Evolutionary conservation across 768 basidiomycete genomes (phyloP).

Genomic region (Lactifluus volemus): DNA sequence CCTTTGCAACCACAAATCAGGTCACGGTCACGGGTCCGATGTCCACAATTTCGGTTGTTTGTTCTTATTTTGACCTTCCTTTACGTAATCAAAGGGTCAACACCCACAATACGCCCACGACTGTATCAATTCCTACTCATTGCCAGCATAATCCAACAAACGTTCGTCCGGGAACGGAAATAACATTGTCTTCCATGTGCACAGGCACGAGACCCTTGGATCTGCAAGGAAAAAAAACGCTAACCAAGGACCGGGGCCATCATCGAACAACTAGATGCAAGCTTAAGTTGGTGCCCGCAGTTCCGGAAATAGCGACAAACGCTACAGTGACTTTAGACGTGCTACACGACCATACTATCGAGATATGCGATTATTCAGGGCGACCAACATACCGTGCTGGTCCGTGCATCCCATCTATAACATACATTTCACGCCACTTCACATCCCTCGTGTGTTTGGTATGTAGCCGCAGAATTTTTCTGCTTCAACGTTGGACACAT

Average conservation of each 20-base stretch:
- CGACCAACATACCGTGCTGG: background rate
- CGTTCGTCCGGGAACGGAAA: background rate
- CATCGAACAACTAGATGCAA: background rate
- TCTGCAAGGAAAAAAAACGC: background rate
- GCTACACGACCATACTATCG: background rate
- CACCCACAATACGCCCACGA: too few relatives aligned
- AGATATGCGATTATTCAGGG: background rate
- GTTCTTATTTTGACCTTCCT: background rate
- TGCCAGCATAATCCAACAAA: background rate
- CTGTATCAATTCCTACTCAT: too few relatives aligned
- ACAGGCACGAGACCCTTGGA: background rate
- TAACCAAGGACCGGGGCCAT: background rate
- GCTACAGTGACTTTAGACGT: background rate
- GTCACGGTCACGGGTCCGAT: too few relatives aligned
- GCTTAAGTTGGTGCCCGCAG: background rate
- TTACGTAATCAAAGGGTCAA: background rate
- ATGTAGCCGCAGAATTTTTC: background rate
- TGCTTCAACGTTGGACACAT: background rate
- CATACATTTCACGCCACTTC: background rate
- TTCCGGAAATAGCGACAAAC: background rate
- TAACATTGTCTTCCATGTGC: background rate
- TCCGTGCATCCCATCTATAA: too few relatives aligned
- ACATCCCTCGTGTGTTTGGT: background rate
- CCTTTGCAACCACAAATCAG: background rate
- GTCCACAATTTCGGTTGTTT: slow-evolving; percentile 2